Percentiles rank a stretch among this genome's conserved stretches.
phyloP scores from a whole-genome alignment of 2,329 filamentous ascomycete species.

The Aspergillus niger region DNA sequence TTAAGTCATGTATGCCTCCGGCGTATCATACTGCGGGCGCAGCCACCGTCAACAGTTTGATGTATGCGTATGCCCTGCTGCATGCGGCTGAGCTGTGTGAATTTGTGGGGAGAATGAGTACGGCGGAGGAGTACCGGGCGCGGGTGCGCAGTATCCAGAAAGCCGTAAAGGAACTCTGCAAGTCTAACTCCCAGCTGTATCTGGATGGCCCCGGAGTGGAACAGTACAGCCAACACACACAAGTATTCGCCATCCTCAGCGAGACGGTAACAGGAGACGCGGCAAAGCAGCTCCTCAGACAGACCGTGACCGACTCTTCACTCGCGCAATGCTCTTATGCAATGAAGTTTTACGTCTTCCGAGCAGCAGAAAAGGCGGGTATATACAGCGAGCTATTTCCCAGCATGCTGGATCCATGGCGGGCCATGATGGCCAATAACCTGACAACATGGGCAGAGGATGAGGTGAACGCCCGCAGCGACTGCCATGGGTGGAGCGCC shows the following conservation, averaged over 20 bases:
- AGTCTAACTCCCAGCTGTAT: not conserved
- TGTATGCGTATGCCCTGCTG: slow-evolving; percentile 6
- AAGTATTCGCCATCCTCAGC: slow-evolving; percentile 11
- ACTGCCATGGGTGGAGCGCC: slow-evolving; percentile 16
- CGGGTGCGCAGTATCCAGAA: not conserved
- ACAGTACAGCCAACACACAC: slow-evolving; percentile 11
- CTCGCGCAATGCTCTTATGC: slow-evolving; percentile 9
- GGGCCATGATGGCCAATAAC: slow-evolving; percentile 5
- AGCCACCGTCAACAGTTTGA: not conserved
- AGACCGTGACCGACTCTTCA: not conserved
- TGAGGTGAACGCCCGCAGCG: slow-evolving; percentile 11
- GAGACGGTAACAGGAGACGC: not conserved
- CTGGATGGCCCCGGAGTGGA: slow-evolving; percentile 5
- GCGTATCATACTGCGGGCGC: slow-evolving; percentile 3
- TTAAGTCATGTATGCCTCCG: not conserved
- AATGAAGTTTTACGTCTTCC: slow-evolving; percentile 12
- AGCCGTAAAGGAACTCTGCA: slow-evolving; percentile 1
- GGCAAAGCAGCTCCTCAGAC: not conserved
- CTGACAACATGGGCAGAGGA: slow-evolving; percentile 15
- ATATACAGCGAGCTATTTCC: slow-evolving; percentile 6
- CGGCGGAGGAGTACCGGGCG: not conserved
- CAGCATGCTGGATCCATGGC: slow-evolving; percentile 8
- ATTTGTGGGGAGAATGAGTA: not conserved
- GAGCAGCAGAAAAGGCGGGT: not conserved
- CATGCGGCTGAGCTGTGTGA: slow-evolving; percentile 7